phyloP scores from a whole-genome alignment of 768 basidiomycete species.

The Goffeauzyma gilvescens region DNA sequence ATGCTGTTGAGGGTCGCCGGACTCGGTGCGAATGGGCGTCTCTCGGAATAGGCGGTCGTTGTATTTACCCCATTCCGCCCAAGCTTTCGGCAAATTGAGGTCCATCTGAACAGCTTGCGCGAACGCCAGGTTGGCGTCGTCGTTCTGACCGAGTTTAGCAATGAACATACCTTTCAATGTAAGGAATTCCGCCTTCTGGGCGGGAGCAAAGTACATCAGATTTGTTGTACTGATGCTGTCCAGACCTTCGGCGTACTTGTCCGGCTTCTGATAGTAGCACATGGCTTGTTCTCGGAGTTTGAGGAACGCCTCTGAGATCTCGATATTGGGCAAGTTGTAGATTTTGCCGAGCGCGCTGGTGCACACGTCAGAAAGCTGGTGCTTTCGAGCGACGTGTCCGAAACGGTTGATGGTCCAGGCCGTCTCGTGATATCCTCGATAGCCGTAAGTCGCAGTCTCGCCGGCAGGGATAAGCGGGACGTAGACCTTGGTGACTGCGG shows the following conservation, averaged over 20 bases:
- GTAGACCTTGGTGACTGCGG: constrained; percentile 87
- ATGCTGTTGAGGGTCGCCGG: constrained; percentile 19
- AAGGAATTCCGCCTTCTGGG: constrained; percentile 96
- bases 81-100: constrained; percentile 81
- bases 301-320: constrained; percentile 97
- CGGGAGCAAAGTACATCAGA: constrained; percentile 81
- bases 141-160: constrained; percentile 60
- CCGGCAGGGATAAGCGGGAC: constrained; percentile 57
- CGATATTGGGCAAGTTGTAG: constrained; percentile 96
- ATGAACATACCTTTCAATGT: constrained; percentile 98
- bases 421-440: constrained; percentile 93
- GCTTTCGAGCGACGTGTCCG: constrained; percentile 93
- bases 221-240: constrained; percentile 99
- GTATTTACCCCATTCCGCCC: constrained; percentile 95
- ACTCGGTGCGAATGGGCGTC: constrained; percentile 36
- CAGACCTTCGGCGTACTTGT: constrained; percentile 77
- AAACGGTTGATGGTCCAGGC: constrained; percentile 99
- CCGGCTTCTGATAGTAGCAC: constrained; percentile 89
- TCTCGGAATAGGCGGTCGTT: constrained; percentile 89
- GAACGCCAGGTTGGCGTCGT: constrained; percentile 80
- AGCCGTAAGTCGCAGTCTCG: constrained; percentile 47
- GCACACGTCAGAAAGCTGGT: constrained; percentile 88
- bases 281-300: constrained; percentile 97
- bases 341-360: constrained; percentile 88
- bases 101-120: constrained; percentile 93